Base-by-base conservation (phyloP, 2,329 filamentous ascomycete species). In the Nannizzia gypsea region DNA sequence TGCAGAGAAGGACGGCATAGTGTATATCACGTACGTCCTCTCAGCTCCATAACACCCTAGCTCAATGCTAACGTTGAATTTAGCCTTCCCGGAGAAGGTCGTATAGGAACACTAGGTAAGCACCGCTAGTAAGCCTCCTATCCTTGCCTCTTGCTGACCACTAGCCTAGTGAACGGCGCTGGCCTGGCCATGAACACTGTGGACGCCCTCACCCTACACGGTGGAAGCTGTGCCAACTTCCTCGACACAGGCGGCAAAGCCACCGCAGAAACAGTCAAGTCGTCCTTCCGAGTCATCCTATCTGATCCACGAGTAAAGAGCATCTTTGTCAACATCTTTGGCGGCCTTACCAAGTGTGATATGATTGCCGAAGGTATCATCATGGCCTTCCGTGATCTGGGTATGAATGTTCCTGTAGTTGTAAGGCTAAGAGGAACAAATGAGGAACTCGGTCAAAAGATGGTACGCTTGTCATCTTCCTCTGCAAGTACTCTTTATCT, bases 111-210 rank as follows among this genome's bases (percentile, higher is more conserved):
- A 0, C 77, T 95, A 9, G 75, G 75, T 76, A 70, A 64, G 64
- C 58, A 17, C 17, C 13, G 9, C 9, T 20, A 34, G 40, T 17
- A 2, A 9, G 26, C 22, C 3, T 26, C 13, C 17, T 11, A 17
- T 40, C 6, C n/a, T 28, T 26, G 31, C 15, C 9, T 13, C 6
- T 22, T 2, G 6, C 15, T 42, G 22, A 36, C 31, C 15, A 42
- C 44, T n/a, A 2, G n/a, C 6, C 3, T 17, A 64, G 89, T 95
- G 64, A 96, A 96, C 68, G 90, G 90, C 48, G 90, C 91, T 0
- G 90, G 90, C 0, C 80, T 96, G 1, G 90, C 90, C 0, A 93
- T 96, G 88, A 93, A 93, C 70, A 95, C 90, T 0, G 84, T 91
- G 62, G 90, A 96, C 70, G 87, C 88, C 0, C 81, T 96, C 1